Evolutionary conservation across 177 flowering plant species (phyloP), one percentile per base, ranked within the genome.

Genomic region (Vitis hybrid): DNA sequence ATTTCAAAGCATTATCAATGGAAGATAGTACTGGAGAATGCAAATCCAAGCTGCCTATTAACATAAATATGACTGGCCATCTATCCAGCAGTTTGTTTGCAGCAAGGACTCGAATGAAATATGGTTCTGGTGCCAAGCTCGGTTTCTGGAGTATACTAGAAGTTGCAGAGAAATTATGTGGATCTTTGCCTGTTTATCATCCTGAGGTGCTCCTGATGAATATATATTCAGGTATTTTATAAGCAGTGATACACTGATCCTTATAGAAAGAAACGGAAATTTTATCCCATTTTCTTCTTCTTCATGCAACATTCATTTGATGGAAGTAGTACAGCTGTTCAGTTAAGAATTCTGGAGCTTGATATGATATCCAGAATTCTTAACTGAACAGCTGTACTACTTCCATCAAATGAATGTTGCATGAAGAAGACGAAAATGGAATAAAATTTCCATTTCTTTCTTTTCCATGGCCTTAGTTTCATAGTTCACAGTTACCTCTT

Each of bases 181-280:
- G 88, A 69, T 74, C 88, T 70, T 74, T 92, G 67, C 89, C 95
- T 75, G 66, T 80, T 56, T 87, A 88, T 84, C 97, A 92, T 68
- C 97, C 99, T 13, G 83, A 86, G 69, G 84, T 88, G 49, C 90
- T 96, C 62, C 76, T 91, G 54, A 58, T 73, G 71, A 90, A 86
- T 81, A 69, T 96, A 52, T 78, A 56, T 81, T 80, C 95, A 85
- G 99, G 99, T 96, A 86, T 72, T 19, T 15, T 51, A 10, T 35
- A 62, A 35, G 51, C 65, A 66, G 13, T 50, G 40, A 4, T 15
- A 19, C 40, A 2, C 35, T 35, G 13, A 15, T 63, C 62, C 32
- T 24, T 21, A n/a, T 18, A 30, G 27, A 50, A 56, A 27, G 27
- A 21, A 59, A 11, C 0, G 12, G 11, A 59, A 59, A 24, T 11